Conservation (phyloP, 2,329 filamentous ascomycete genomes). For the Orbilia oligospora region DNA sequence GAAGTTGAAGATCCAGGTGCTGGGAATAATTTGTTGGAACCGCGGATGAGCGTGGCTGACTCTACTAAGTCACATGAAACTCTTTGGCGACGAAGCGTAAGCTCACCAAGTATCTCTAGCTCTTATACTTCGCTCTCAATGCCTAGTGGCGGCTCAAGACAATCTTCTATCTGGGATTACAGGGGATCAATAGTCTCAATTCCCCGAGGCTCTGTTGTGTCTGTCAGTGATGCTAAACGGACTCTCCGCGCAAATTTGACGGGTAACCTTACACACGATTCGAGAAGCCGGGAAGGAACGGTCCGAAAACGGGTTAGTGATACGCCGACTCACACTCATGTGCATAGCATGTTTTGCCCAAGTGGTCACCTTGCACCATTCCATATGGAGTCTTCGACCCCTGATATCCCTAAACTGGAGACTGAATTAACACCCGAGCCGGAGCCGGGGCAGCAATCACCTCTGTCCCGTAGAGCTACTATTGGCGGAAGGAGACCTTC, state of each 20-base stretch:
- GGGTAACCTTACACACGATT: slow-evolving; percentile 20
- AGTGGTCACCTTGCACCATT: slow-evolving; percentile 29
- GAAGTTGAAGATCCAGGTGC: slow-evolving; percentile 1
- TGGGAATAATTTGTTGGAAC: slow-evolving; percentile 16
- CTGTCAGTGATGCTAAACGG: slow-evolving; percentile 39
- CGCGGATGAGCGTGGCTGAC: slow-evolving; percentile 44
- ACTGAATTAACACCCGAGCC: neutral
- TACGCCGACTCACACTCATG: slow-evolving; percentile 19
- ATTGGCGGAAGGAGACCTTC: slow-evolving; percentile 29
- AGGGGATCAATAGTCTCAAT: slow-evolving; percentile 35
- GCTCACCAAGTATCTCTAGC: slow-evolving; percentile 56
- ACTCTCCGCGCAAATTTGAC: slow-evolving; percentile 52
- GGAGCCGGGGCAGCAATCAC: neutral
- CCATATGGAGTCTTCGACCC: slow-evolving; percentile 7
- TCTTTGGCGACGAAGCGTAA: slow-evolving; percentile 52
- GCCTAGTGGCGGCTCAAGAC: slow-evolving; percentile 17
- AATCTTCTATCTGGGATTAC: slow-evolving; percentile 52
- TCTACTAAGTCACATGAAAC: slow-evolving; percentile 53
- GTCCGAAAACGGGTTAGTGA: slow-evolving; percentile 26
- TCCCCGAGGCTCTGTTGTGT: slow-evolving; percentile 44
- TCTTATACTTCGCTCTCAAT: slow-evolving; percentile 50
- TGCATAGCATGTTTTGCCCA: slow-evolving; percentile 29
- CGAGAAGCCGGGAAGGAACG: neutral
- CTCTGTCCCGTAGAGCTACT: slow-evolving; percentile 26
- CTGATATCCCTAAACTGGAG: neutral